Evolutionary conservation across 2,329 filamentous ascomycete genomes (phyloP).

Genomic region (Monosporascus sp.): DNA sequence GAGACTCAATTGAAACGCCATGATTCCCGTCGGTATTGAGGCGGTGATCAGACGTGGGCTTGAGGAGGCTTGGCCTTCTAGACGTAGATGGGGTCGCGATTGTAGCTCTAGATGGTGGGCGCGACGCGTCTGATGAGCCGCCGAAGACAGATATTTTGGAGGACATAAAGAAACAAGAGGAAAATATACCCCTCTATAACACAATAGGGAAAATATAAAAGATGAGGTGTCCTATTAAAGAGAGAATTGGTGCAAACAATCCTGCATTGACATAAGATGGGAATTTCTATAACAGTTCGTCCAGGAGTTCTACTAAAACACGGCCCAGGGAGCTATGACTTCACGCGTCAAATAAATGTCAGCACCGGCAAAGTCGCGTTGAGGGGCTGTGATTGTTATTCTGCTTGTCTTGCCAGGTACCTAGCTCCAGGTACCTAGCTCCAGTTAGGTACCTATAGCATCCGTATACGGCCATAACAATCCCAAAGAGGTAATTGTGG

Average conservation of each 20-base stretch:
- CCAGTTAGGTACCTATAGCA: too few species aligned
- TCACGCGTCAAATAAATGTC: conserved; percentile 5
- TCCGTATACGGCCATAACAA: too few species aligned
- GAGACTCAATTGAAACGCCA: conserved; percentile 15
- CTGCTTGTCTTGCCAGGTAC: too few species aligned
- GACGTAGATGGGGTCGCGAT: background rate
- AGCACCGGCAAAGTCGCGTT: conserved; percentile 7
- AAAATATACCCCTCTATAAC: conserved; percentile 23
- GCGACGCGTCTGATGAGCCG: conserved; percentile 43
- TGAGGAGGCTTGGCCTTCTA: conserved; percentile 28
- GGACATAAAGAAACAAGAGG: conserved; percentile 25
- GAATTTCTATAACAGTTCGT: too few species aligned
- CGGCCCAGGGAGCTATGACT: background rate
- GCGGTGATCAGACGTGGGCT: conserved; percentile 34
- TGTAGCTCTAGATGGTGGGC: conserved; percentile 29
- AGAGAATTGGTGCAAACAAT: background rate
- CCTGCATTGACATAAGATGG: too few species aligned
- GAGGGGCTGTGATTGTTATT: conserved; percentile 4
- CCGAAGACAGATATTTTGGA: conserved; percentile 7
- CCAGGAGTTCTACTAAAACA: too few species aligned
- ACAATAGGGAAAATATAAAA: conserved; percentile 5
- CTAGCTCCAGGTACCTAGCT: too few species aligned
- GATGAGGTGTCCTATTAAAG: background rate
- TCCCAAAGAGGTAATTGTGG: too few species aligned
- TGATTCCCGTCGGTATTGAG: conserved; percentile 30